phyloP scores from a whole-genome alignment of 768 basidiomycete genomes.

The Tubosaeta brunneosetosa region DNA sequence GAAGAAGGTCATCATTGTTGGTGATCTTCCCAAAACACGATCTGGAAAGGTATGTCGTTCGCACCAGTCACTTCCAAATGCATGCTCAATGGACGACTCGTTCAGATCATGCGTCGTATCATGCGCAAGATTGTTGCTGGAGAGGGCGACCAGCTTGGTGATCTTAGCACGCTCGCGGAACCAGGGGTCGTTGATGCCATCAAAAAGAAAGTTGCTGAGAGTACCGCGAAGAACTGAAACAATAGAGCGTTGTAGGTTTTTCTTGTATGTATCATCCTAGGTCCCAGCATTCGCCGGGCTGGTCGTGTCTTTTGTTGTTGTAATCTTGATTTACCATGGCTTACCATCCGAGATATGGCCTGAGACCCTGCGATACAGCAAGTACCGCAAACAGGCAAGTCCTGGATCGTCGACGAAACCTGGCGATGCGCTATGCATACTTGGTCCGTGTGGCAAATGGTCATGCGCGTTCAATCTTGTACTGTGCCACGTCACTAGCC shows the following conservation, averaged over 20 bases:
- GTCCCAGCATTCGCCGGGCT: not conserved
- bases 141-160: conserved; percentile 93
- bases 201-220: conserved; percentile 68
- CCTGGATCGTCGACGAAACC: too few relatives aligned
- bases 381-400: too few relatives aligned
- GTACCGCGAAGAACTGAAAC: conserved; percentile 16
- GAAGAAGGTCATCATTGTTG: conserved; percentile 82
- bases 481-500: not conserved
- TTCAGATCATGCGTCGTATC: conserved; percentile 87
- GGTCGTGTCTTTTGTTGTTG: not conserved
- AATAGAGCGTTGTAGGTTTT: not conserved
- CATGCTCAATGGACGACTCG: not conserved
- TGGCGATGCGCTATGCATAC: too few relatives aligned
- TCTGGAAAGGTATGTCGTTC: conserved; percentile 68
- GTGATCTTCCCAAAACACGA: conserved; percentile 90
- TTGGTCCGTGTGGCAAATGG: too few relatives aligned
- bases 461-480: too few relatives aligned
- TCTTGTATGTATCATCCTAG: conserved; percentile 2
- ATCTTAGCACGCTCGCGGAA: conserved; percentile 90
- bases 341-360: too few relatives aligned
- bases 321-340: not conserved
- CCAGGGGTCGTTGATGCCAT: conserved; percentile 81
- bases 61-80: not conserved
- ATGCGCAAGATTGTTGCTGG: conserved; percentile 95
- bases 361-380: too few relatives aligned